A percentile compares a stretch with the other conserved stretches of the same genome.
phyloP scores from a whole-genome alignment of 257 asterid species.

The Ligustrum vulgare region DNA sequence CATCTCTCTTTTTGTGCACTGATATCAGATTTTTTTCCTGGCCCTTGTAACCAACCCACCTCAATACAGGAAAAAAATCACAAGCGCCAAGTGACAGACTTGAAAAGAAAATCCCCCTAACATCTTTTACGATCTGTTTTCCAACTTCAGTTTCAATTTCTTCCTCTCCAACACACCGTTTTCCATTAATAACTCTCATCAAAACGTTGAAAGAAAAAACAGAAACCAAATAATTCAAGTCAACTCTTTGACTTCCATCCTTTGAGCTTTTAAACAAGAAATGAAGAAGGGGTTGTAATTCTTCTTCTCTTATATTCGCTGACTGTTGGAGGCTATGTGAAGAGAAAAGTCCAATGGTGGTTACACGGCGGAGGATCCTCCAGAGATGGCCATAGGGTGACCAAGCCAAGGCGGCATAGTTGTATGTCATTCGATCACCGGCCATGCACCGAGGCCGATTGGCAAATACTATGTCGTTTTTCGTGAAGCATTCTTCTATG shows the following conservation, averaged over 20 bases:
- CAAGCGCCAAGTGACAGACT: slow-evolving; percentile 13
- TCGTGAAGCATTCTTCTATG: slow-evolving; percentile 39
- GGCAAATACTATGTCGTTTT: slow-evolving; percentile 35
- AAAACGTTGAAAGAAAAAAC: slow-evolving; percentile 25
- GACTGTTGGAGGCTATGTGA: slow-evolving; percentile 23
- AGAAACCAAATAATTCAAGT: slow-evolving; percentile 20
- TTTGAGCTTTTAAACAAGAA: not conserved
- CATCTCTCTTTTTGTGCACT: slow-evolving; percentile 28
- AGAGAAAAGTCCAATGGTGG: slow-evolving; percentile 25
- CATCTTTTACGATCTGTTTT: slow-evolving; percentile 12
- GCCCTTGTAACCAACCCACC: slow-evolving; percentile 35
- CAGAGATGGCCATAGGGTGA: slow-evolving; percentile 35
- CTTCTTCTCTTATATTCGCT: slow-evolving; percentile 23
- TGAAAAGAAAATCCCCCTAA: slow-evolving; percentile 3
- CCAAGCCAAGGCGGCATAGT: slow-evolving; percentile 6
- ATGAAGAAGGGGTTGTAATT: slow-evolving; percentile 12
- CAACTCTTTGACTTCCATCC: slow-evolving; percentile 13
- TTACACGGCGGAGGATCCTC: slow-evolving; percentile 32
- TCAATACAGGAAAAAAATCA: slow-evolving; percentile 38
- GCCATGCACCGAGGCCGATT: slow-evolving; percentile 27
- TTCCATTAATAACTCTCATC: slow-evolving; percentile 27
- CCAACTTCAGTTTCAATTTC: slow-evolving; percentile 23
- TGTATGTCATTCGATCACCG: slow-evolving; percentile 21
- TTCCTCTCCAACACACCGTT: slow-evolving; percentile 15
- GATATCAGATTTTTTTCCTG: slow-evolving; percentile 22